Conservation (phyloP, 768 basidiomycete species). For the Macrolepiota dolichaula region DNA sequence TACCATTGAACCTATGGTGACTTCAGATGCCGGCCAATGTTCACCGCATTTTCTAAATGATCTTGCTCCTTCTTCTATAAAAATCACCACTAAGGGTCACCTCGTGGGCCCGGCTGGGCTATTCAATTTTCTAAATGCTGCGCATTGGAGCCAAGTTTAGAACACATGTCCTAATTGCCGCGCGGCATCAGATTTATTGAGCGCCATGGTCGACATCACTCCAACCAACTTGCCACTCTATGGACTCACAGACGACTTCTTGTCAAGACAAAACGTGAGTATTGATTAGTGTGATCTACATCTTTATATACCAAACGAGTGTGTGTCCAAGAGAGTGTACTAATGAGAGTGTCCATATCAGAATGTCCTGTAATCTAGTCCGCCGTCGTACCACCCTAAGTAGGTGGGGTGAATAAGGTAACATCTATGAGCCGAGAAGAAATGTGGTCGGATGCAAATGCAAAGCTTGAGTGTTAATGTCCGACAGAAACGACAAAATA, state of each 20-base stretch:
- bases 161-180: background rate
- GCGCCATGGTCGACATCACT: too few relatives aligned
- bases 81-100: too few relatives aligned
- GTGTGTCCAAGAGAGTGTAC: background rate
- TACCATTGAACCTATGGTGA: background rate
- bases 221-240: too few relatives aligned
- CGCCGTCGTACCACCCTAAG: background rate
- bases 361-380: background rate
- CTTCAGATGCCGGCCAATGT: background rate
- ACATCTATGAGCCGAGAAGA: background rate
- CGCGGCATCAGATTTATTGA: background rate
- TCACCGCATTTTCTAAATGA: background rate
- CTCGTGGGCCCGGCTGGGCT: too few relatives aligned
- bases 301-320: background rate
- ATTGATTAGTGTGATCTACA: background rate
- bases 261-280: background rate
- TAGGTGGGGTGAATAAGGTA: background rate
- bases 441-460: background rate
- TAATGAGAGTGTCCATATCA: constrained; percentile 2
- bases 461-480: background rate
- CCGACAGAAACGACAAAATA: background rate
- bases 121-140: too few relatives aligned
- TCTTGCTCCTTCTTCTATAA: background rate
- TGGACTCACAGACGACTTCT: background rate
- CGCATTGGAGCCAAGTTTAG: background rate